Base-by-base conservation (phyloP, 2,329 filamentous ascomycete genomes). In the Mollisia scopiformis region DNA sequence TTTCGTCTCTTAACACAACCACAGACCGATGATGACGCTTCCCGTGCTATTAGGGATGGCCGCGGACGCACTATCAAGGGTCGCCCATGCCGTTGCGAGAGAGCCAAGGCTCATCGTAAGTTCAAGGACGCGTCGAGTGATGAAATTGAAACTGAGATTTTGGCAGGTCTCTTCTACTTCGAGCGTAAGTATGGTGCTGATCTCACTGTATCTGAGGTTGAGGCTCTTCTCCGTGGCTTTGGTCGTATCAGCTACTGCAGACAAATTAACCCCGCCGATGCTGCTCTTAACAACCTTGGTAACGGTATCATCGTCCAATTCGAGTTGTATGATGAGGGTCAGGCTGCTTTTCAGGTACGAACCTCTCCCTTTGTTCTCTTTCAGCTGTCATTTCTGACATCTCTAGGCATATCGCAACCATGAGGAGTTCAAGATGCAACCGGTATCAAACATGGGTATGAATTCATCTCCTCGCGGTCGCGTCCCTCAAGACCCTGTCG, bases 71-170 rank as follows among this genome's bases (percentile, higher is more conserved):
- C 79, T 2, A 82, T 88, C 56, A 77, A 82, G 46, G 84, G 84
- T 14, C 83, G 87, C 11, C 76, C 80, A 13, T 85, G 83, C 72
- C 84, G 87, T 19, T 83, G 80, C 21, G 86, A 89, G 74, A 82
- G 79, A 72, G 84, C 84, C 21, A 82, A 82, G 64, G 85, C 82
- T 27, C 84, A 86, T 66, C 78, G 86, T 84, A 73, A 76, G 82
- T 74, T 50, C 19, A 30, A 8, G 5, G 7, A 16, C 47, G 37
- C 13, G 61, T 11, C 54, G 13, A 57, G 13, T 49, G 57, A 25
- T n/a, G 14, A 23, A 31, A 49, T 1, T 39, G 0, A 41, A 25
- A n/a, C 60, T 68, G 19, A 61, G 51, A 19, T 28, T 52, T 21
- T 21, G n/a, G 4, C 47, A 86, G 83, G 81, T 5, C 75, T 76